Evolutionary conservation across 495 filamentous ascomycete genomes (phyloP).

Genomic region (Penicillium lividum): DNA sequence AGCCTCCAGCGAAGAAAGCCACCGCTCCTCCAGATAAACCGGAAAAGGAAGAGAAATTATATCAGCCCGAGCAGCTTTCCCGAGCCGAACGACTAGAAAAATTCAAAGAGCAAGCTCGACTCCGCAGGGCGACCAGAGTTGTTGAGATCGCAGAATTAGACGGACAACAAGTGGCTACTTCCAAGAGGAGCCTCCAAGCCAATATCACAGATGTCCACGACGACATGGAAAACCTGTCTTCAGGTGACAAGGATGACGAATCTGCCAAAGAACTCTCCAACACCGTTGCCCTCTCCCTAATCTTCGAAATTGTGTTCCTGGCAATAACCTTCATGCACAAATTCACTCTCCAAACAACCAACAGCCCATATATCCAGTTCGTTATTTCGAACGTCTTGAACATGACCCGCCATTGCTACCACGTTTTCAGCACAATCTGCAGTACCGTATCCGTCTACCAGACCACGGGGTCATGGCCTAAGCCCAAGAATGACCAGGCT

Average conservation of each 20-base stretch:
- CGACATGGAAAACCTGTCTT: constrained; percentile 21
- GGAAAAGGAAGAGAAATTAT: constrained; percentile 3
- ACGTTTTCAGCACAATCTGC: constrained; percentile 33
- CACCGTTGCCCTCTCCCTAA: constrained; percentile 29
- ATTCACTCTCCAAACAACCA: constrained; percentile 24
- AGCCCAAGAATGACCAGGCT: constrained; percentile 30
- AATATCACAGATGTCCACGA: constrained; percentile 27
- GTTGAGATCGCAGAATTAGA: constrained; percentile 45
- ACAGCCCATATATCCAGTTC: constrained; percentile 32
- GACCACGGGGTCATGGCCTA: constrained; percentile 39
- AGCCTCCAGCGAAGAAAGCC: constrained; percentile 2
- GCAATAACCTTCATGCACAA: constrained; percentile 33
- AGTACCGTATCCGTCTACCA: constrained; percentile 34
- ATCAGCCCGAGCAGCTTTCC: constrained; percentile 7
- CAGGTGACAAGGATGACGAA: constrained; percentile 15
- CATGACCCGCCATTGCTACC: constrained; percentile 42
- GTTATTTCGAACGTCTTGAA: constrained; percentile 31
- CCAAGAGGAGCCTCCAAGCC: constrained; percentile 20
- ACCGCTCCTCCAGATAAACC: background rate
- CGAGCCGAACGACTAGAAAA: constrained; percentile 19
- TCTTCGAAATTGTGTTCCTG: constrained; percentile 37
- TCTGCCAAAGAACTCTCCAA: constrained; percentile 16
- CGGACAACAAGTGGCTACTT: constrained; percentile 36
- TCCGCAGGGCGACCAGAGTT: constrained; percentile 17
- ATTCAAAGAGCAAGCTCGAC: constrained; percentile 24